A percentile compares a stretch with the other conserved stretches of the same genome.
phyloP scores from a whole-genome alignment of 2,329 filamentous ascomycete genomes.

The Ceratocystis destructans region DNA sequence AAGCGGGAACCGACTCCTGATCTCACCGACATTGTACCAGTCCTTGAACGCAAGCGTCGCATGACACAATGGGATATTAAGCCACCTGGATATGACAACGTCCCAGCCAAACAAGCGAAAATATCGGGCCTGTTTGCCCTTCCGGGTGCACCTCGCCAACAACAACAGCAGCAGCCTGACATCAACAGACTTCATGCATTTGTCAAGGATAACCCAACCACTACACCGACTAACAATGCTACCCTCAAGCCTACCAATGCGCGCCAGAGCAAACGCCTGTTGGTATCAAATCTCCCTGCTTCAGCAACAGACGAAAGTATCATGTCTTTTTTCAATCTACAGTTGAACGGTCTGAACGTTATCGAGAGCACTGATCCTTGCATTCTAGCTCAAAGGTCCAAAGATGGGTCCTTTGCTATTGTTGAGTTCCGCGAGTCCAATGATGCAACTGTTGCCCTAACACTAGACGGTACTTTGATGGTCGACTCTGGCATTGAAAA shows the following conservation, averaged over 20 bases:
- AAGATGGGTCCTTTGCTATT: constrained; percentile 67
- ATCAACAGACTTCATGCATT: constrained; percentile 87
- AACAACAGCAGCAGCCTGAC: constrained; percentile 74
- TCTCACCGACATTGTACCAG: constrained; percentile 67
- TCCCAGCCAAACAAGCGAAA: constrained; percentile 96
- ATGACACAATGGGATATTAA: constrained; percentile 99
- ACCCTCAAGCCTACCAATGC: constrained; percentile 85
- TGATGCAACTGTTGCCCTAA: constrained; percentile 83
- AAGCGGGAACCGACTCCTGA: constrained; percentile 94
- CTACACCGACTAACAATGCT: constrained; percentile 50
- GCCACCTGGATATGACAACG: constrained; percentile 92
- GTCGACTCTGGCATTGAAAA: constrained; percentile 45
- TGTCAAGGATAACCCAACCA: constrained; percentile 54
- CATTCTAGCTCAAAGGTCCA: constrained; percentile 65
- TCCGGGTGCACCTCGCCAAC: constrained; percentile 84
- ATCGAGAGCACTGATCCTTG: constrained; percentile 75
- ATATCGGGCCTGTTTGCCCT: constrained; percentile 98
- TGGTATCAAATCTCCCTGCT: constrained; percentile 69
- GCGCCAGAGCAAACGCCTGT: constrained; percentile 81
- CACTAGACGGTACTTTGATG: constrained; percentile 82
- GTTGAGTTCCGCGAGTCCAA: constrained; percentile 78
- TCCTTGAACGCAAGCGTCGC: constrained; percentile 76
- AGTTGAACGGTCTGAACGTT: constrained; percentile 92
- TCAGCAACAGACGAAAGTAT: constrained; percentile 62
- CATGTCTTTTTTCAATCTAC: constrained; percentile 81